Percentiles rank a stretch among this genome's conserved stretches.
These are phyloP conservation scores for Urostyla sp. DNA, from an alignment of 73 alveolate species.

Conservation along the genomic window DNA sequence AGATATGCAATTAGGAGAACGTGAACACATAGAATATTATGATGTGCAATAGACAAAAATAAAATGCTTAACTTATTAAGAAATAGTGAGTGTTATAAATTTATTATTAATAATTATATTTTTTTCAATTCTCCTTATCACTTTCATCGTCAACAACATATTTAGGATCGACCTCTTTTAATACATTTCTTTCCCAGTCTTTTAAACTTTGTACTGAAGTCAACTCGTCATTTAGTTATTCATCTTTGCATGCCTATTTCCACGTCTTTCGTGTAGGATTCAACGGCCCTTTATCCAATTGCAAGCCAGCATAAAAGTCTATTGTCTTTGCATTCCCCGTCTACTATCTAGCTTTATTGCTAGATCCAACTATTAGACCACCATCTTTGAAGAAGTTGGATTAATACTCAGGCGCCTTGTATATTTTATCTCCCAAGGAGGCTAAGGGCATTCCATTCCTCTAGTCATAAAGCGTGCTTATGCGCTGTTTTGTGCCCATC, in stretches of 20 bases:
- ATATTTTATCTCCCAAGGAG: slow-evolving; percentile 61
- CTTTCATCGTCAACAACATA: slow-evolving; percentile 50
- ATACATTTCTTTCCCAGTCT: slow-evolving; percentile 63
- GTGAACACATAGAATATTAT: not conserved
- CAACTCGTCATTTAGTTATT: slow-evolving; percentile 40
- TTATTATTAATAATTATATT: not conserved
- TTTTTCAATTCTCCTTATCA: slow-evolving; percentile 52
- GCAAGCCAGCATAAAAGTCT: slow-evolving; percentile 69
- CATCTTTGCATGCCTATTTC: slow-evolving; percentile 57
- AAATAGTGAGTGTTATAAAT: not conserved
- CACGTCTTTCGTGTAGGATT: slow-evolving; percentile 63
- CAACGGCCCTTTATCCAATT: slow-evolving; percentile 63
- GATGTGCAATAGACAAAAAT: not conserved
- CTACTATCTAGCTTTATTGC: too few species aligned
- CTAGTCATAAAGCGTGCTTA: slow-evolving; percentile 25
- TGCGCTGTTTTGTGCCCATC: slow-evolving; percentile 53
- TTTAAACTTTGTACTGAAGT: slow-evolving; percentile 36
- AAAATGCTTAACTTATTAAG: not conserved
- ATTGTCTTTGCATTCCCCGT: slow-evolving; percentile 71
- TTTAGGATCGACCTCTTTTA: slow-evolving; percentile 72
- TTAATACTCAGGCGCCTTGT: slow-evolving; percentile 56
- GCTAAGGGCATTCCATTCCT: slow-evolving; percentile 64
- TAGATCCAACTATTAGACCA: slow-evolving; percentile 68
- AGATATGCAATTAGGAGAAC: not conserved
- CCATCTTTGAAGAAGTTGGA: slow-evolving; percentile 64